Base-by-base conservation (phyloP, 805 yeast species). In the Hanseniaspora mollemarum region DNA sequence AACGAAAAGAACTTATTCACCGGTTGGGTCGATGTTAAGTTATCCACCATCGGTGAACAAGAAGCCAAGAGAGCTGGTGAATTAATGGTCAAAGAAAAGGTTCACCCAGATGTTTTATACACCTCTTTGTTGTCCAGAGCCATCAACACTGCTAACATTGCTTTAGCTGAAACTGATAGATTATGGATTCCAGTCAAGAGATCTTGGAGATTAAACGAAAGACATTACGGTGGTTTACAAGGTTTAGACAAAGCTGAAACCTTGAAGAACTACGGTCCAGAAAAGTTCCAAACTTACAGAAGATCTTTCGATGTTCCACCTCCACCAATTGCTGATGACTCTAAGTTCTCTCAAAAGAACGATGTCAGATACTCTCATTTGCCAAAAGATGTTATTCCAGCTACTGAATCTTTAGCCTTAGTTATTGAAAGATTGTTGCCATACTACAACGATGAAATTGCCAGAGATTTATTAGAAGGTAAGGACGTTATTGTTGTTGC, bases 191-290 rank as follows among this genome's bases (percentile, higher is more conserved):
- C 94, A 65, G 94, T 84, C 63, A 79, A 81, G 71, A 85, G 96
- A 77, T 78, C 90, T 52, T 90, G 96, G 96, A 84, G 96, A 78
- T 79, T 88, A 69, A 88, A 88, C 76, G 97, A 88, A 77, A 92
- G 97, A 78, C 96, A 88, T 73, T 88, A 88, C 76, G 97, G 97
- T 78, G 96, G 87, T 61, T 79, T 88, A 65, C 96, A 90, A 75
- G 97, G 97, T 71, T 87, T 90, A 76, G 94, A 90, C 77, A 88
- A 88, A 77, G 96, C 96, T 61, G 88, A 76, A 63, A 83, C 95
- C 59, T 77, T 87, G 66, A 88, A 79, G 64, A 70, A 78, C 63
- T 88, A 78, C 74, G 97, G 97, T 67, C 72, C 78, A 63, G 96
- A 87, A 70, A 79, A 87, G 74, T 90, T 90, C 87, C 87, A 79